Evolutionary conservation across 2,329 filamentous ascomycete genomes (phyloP), one percentile per base, ranked within the genome.

Genomic region (Fusarium sublunatum): DNA sequence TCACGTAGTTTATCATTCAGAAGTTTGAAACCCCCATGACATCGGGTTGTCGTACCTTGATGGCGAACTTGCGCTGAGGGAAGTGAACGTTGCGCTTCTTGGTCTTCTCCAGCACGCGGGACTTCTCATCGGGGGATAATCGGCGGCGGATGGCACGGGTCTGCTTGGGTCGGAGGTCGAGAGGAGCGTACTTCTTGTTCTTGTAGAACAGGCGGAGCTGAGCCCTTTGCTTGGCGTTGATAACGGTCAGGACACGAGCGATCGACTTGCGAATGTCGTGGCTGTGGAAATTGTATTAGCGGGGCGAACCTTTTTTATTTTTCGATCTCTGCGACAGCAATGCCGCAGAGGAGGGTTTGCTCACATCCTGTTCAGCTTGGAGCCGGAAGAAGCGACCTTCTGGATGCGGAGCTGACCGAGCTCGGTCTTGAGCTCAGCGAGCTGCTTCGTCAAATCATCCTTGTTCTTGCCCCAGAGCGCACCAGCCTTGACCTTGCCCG

Each of bases 231-330:
- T 96, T 98, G 83, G 93, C 91, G 88, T 98, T 99, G 90, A 99
- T 97, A 86, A 99, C 88, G 82, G 95, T 99, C 76, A 99, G 90
- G 83, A 97, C 92, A 79, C 94, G 93, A 78, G 95, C 96, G 83
- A 99, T 97, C 72, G 93, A 97, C 89, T 99, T 99, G 87, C 95
- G 93, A 81, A 99, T 88, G 82, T 99, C 96, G 87, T 97, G 92
- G 84, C 93, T 97, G 75, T 53, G 55, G 73, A 68, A 67, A 65
- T 43, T 59, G 42, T 29, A 50, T 71, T 67, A 70, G 69, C 49
- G 59, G 41, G 50, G 57, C 35, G 22, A 34, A 36, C 19, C 43
- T 46, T 34, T 28, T 44, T 49, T 43, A 46, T 31, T 28, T 44
- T 47, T 29, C 39, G 19, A 31, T 50, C 42, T 28, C 43, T 43